Evolutionary conservation across 2,329 filamentous ascomycete genomes (phyloP), one percentile per base, ranked within the genome.

Genomic region (Aspergillus chevalieri): DNA sequence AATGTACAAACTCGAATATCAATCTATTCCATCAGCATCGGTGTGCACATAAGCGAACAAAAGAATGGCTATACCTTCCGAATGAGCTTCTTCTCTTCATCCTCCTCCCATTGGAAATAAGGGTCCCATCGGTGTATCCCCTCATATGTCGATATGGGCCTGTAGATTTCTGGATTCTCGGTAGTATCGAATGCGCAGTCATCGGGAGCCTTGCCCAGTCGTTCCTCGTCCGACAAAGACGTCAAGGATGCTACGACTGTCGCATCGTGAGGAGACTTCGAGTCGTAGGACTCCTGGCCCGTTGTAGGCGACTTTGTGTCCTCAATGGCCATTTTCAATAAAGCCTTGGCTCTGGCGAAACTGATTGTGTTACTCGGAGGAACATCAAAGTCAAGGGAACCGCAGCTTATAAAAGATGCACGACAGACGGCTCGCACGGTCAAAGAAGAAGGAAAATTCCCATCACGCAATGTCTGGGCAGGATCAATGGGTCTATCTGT

Each of bases 71-170:
- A 41, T 58, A 70, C 68, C 66, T 71, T 71, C 47, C 55, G 57
- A 6, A 72, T 54, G 17, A 75, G 50, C 14, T 58, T 64, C 51
- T 68, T 71, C 57, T 76, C 72, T 53, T 75, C 72, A n/a, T 63
- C 56, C 24, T 70, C 62, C 1, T 64, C 65, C 74, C 74, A 77
- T 41, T 73, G 69, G 43, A 73, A 68, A 0, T 70, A 64, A 0
- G 73, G 73, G 49, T 78, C 74, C 66, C 73, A 78, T 9, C 72
- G 69, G 58, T 76, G 74, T 34, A 69, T 63, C 10, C 75, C 73
- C 59, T 78, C 75, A 57, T 81, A 72, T 26, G 61, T 57, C 2
- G 63, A 57, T 33, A 71, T 70, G 3, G 69, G 68, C 46, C 68
- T 71, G 47, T 71, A 71, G 45, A 60, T 65, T 6, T 65, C 58